A percentile compares a stretch with the other conserved stretches of the same genome.
Evolutionary conservation across 2,329 filamentous ascomycete species (phyloP).

Genomic region (Colletotrichum endophyticum): DNA sequence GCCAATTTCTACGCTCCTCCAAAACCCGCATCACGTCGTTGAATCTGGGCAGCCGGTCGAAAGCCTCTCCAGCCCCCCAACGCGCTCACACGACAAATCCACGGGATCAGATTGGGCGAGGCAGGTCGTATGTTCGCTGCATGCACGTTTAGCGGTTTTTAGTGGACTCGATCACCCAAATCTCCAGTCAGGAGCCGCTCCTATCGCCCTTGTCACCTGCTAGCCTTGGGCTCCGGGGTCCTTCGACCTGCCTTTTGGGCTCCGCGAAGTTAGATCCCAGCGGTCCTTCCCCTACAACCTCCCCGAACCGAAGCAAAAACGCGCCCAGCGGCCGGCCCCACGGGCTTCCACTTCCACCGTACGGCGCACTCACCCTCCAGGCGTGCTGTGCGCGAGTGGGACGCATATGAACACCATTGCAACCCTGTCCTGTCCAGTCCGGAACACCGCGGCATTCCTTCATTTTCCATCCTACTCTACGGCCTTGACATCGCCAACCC

Average conservation of each 20-base stretch:
- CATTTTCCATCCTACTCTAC: conserved; percentile 15
- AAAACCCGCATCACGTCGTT: not conserved
- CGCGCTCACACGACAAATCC: conserved; percentile 18
- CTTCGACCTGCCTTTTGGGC: not conserved
- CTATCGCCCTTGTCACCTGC: not conserved
- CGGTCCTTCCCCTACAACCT: conserved; percentile 4
- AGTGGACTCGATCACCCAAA: conserved; percentile 14
- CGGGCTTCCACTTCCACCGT: conserved; percentile 8
- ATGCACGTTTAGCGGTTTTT: conserved; percentile 15
- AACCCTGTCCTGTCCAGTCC: conserved; percentile 21
- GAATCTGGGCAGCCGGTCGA: not conserved
- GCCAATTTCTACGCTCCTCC: not conserved
- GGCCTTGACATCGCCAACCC: conserved; percentile 1
- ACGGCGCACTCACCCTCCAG: not conserved
- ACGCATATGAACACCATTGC: conserved; percentile 23
- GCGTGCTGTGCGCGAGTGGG: not conserved
- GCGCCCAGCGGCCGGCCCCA: conserved; percentile 16
- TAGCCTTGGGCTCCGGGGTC: not conserved
- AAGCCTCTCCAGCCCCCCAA: conserved; percentile 1
- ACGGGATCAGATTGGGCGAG: conserved; percentile 6
- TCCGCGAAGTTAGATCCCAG: not conserved
- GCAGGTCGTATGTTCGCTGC: conserved; percentile 10
- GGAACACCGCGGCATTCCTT: conserved; percentile 20
- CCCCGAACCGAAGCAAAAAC: conserved; percentile 7
- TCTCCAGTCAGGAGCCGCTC: conserved; percentile 14